These are phyloP conservation scores for Cryptosporidium sp. DNA, from an alignment of 169 alveolate species.

Conservation along the genomic window DNA sequence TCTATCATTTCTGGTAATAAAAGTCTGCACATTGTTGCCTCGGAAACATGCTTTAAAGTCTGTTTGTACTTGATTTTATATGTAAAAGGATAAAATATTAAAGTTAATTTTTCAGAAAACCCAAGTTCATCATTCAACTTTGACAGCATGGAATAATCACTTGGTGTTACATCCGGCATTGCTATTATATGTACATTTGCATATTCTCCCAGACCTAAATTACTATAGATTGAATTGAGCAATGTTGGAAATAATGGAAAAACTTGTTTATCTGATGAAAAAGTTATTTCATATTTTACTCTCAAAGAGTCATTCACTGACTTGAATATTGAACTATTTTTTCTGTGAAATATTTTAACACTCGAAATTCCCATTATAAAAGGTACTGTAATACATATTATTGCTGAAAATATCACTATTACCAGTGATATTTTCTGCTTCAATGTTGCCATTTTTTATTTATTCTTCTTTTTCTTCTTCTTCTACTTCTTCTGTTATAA, in stretches of 20 bases:
- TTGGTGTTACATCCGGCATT: constrained; percentile 66
- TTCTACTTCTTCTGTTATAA: background rate
- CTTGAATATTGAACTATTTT: constrained; percentile 30
- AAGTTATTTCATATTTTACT: constrained; percentile 41
- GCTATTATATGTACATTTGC: constrained; percentile 52
- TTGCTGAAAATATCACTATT: constrained; percentile 42
- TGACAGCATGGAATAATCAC: constrained; percentile 12
- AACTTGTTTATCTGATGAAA: constrained; percentile 55
- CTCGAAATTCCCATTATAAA: constrained; percentile 63
- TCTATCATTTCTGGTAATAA: constrained; percentile 52
- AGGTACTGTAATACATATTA: constrained; percentile 27
- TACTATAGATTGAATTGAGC: constrained; percentile 46
- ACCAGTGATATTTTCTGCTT: constrained; percentile 40
- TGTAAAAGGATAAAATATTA: constrained; percentile 56
- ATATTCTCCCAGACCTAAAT: constrained; percentile 17
- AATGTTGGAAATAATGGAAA: constrained; percentile 61
- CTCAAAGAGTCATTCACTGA: constrained; percentile 8
- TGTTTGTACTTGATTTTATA: constrained; percentile 48
- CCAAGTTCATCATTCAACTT: constrained; percentile 15
- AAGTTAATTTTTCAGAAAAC: constrained; percentile 27
- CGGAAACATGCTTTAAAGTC: constrained; percentile 73
- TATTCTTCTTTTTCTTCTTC: too few relatives aligned
- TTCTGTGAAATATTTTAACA: constrained; percentile 35
- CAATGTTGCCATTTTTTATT: constrained; percentile 13
- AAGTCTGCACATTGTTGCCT: constrained; percentile 76